A percentile compares a stretch with the other conserved stretches of the same genome.
These are phyloP conservation scores for Clavariopsis aquatica DNA, from an alignment of 495 filamentous ascomycete genomes.

Conservation along the genomic window DNA sequence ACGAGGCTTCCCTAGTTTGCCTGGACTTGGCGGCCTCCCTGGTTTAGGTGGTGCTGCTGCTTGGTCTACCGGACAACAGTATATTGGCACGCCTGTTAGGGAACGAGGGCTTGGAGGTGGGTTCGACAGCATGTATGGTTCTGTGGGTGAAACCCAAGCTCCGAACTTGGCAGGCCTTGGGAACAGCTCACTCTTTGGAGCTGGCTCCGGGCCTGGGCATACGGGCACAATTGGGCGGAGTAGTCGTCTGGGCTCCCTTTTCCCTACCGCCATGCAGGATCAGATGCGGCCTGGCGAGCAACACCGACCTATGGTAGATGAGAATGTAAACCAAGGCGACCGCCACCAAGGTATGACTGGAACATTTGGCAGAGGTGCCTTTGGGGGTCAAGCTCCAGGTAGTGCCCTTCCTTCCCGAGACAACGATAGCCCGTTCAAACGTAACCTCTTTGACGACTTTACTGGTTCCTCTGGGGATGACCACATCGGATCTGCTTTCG, in stretches of 20 bases:
- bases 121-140: conserved; percentile 74
- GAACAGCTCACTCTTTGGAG: conserved; percentile 51
- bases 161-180: conserved; percentile 65
- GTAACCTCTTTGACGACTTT: conserved; percentile 59
- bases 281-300: conserved; percentile 64
- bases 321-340: conserved; percentile 39
- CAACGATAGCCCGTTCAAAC: conserved; percentile 64
- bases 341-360: conserved; percentile 41
- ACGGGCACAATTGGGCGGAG: conserved; percentile 64
- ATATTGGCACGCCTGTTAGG: conserved; percentile 72
- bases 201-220: conserved; percentile 57
- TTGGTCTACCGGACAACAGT: conserved; percentile 64
- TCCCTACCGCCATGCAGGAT: conserved; percentile 85
- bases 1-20: conserved; percentile 68
- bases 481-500: conserved; percentile 16
- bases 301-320: conserved; percentile 55
- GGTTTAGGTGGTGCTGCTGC: conserved; percentile 60
- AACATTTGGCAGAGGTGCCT: conserved; percentile 48
- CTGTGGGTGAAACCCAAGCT: conserved; percentile 72
- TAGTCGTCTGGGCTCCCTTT: conserved; percentile 84
- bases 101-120: conserved; percentile 64
- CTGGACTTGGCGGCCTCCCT: conserved; percentile 61
- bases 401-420: conserved; percentile 54
- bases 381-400: conserved; percentile 57
- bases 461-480: conserved; percentile 50